Evolutionary conservation across 352 stramenopile genomes (phyloP).

Genomic region (Phytophthora macrochlamydospora): DNA sequence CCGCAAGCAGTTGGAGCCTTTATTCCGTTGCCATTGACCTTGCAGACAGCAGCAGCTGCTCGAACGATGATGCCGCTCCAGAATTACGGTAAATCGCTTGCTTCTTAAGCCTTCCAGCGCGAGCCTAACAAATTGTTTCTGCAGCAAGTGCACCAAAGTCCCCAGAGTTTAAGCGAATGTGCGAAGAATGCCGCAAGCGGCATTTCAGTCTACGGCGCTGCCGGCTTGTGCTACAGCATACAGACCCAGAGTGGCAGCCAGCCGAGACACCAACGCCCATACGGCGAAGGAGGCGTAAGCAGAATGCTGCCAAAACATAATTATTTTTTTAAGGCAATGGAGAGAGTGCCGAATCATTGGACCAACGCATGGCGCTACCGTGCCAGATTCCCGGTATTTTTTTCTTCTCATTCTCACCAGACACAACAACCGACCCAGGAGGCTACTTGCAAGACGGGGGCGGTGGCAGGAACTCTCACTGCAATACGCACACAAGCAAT

Average conservation of each 20-base stretch:
- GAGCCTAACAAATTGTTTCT: background rate
- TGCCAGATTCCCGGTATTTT: slow-evolving; percentile 11
- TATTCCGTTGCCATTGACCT: slow-evolving; percentile 28
- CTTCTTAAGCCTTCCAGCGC: background rate
- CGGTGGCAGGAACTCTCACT: slow-evolving; percentile 19
- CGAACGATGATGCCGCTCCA: slow-evolving; percentile 19
- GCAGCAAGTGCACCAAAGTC: slow-evolving; percentile 6
- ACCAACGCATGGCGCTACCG: slow-evolving; percentile 19
- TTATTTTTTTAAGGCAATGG: slow-evolving; percentile 25
- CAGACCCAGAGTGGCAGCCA: slow-evolving; percentile 68
- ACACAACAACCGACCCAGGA: slow-evolving; percentile 10
- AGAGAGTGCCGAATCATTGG: slow-evolving; percentile 18
- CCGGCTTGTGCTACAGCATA: slow-evolving; percentile 70
- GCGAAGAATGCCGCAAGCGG: slow-evolving; percentile 66
- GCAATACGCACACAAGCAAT: slow-evolving; percentile 4
- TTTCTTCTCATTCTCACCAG: slow-evolving; percentile 14
- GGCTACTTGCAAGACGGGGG: too few relatives aligned
- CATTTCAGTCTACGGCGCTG: slow-evolving; percentile 73
- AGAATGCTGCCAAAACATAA: slow-evolving; percentile 27
- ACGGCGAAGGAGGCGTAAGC: slow-evolving; percentile 30
- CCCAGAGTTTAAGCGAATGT: slow-evolving; percentile 64
- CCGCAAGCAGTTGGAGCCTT: slow-evolving; percentile 18
- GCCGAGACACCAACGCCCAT: slow-evolving; percentile 26
- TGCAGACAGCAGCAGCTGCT: slow-evolving; percentile 32
- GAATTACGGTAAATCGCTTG: slow-evolving; percentile 24